Evolutionary conservation across 306 rosid genomes (phyloP), one percentile per base, ranked within the genome.

Genomic region (Inga laurina): DNA sequence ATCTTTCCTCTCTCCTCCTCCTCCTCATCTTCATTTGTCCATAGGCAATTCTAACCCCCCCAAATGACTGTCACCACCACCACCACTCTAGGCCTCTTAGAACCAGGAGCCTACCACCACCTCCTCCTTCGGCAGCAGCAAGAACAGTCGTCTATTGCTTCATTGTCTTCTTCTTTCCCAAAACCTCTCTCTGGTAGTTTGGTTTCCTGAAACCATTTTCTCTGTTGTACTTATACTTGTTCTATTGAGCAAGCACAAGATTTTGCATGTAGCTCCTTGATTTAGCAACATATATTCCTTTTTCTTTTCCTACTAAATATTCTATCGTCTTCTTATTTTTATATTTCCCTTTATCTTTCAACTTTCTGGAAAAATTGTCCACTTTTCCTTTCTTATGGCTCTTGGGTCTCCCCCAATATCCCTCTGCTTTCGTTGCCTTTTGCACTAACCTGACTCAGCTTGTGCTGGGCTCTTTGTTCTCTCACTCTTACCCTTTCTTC

Each of bases 251-350:
- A 4, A 64, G 39, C 4, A 5, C 69, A 27, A 64, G 39, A 27
- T 30, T 39, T 21, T 64, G 18, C 4, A 39, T 27, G 69, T 11
- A 10, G 67, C 84, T 72, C 37, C 43, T 74, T 62, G 76, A 82
- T 82, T 84, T 87, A 68, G 80, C 56, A 64, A 64, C 86, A 59
- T 72, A 61, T 77, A 56, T 74, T 75, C 89, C 75, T 76, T 76
- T 83, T 74, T 82, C 87, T 78, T 91, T 88, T 80, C 84, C 87
- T 79, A 75, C 84, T 81, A 87, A 87, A 89, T 87, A 84, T 48
- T 37, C 88, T 34, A 78, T 84, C 80, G 15, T 84, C 22, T 35
- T 2, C 68, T 7, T 81, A 32, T 32, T 39, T 49, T 12, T 49
- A 12, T 49, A 32, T 24, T 78, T 72, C 69, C 22, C 18, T 46